phyloP scores from a whole-genome alignment of 768 basidiomycete genomes.

The Kwoniella europaea region DNA sequence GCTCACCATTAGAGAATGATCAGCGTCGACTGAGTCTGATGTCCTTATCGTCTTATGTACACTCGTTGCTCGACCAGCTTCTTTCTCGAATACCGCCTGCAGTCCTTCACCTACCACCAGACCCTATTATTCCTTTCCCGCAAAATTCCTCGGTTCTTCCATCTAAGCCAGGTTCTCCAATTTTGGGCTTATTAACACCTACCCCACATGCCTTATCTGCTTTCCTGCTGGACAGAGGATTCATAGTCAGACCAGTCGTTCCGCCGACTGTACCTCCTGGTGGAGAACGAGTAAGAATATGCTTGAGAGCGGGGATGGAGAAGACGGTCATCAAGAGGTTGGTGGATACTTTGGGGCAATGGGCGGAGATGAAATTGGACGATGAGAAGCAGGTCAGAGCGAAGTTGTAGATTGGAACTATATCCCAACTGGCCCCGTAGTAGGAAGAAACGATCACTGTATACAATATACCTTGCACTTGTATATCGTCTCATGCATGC shows the following conservation, averaged over 20 bases:
- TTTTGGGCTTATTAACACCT: slow-evolving; percentile 81
- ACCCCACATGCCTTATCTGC: slow-evolving; percentile 76
- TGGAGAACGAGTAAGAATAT: slow-evolving; percentile 82
- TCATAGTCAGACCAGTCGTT: slow-evolving; percentile 59
- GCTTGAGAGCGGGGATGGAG: slow-evolving; percentile 79
- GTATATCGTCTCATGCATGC: not conserved
- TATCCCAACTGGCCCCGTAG: not conserved
- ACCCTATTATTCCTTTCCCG: slow-evolving; percentile 6
- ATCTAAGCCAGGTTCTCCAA: slow-evolving; percentile 68
- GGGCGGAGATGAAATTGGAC: slow-evolving; percentile 40
- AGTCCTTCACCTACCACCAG: slow-evolving; percentile 28
- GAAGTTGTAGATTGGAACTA: slow-evolving; percentile 17
- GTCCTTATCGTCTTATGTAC: slow-evolving; percentile 60
- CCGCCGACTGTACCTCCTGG: slow-evolving; percentile 87
- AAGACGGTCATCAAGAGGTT: slow-evolving; percentile 68
- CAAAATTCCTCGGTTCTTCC: slow-evolving; percentile 29
- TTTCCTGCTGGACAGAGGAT: slow-evolving; percentile 62
- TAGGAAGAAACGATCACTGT: not conserved
- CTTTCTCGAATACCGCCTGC: slow-evolving; percentile 6
- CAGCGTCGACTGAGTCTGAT: slow-evolving; percentile 36
- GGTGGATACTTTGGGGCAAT: slow-evolving; percentile 61
- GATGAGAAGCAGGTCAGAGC: slow-evolving; percentile 12
- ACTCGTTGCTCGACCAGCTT: slow-evolving; percentile 26
- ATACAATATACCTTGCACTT: not conserved
- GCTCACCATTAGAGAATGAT: too few species aligned